Base-by-base conservation (phyloP, 2,329 filamentous ascomycete species). In the Fusarium ramigenum region DNA sequence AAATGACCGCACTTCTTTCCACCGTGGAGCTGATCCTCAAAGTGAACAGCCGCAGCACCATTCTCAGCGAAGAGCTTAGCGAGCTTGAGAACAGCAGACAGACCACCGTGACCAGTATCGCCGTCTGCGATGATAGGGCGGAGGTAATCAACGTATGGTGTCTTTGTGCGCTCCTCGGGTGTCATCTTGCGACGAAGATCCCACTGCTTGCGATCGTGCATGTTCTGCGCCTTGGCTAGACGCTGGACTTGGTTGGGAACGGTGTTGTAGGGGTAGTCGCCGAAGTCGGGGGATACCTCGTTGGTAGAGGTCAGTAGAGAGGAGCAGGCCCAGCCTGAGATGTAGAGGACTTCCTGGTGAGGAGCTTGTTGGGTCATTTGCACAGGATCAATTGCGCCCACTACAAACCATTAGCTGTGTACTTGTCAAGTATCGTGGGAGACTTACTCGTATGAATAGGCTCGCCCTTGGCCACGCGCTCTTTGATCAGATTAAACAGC, bases 361-460 rank as follows among this genome's bases (percentile, higher is more conserved):
- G 93, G 90, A 21, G 96, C 96, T 85, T 98, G 96, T 83, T 99
- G 96, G 54, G 96, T 97, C 96, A 99, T 98, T 85, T 99, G 96
- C 16, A 98, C 91, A n/a, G 96, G 96, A 80, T 99, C 96, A 83
- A 99, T 97, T 68, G 95, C 96, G 77, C 96, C 96, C 93, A 99
- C 93, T 96, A 70, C 1, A 60, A 10, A 47, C 19, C 10, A 9
- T 47, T 47, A 47, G 19, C 44, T 8, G 44, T 47, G 19, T 3
- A 10, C 12, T 47, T 47, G 19, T 47, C 6, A 19, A 47, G 4
- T 3, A 1, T 16, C 25, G 12, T 10, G 1, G 25, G 44, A 30
- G 44, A 73, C 91, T 80, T 85, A 96, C 93, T 95, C 21, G 96
- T 98, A 82, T 98, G 96, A 69, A 98, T 93, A 25, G 96, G 96